phyloP scores from a whole-genome alignment of 2,329 filamentous ascomycete species.

The Tetracladium maxilliforme region DNA sequence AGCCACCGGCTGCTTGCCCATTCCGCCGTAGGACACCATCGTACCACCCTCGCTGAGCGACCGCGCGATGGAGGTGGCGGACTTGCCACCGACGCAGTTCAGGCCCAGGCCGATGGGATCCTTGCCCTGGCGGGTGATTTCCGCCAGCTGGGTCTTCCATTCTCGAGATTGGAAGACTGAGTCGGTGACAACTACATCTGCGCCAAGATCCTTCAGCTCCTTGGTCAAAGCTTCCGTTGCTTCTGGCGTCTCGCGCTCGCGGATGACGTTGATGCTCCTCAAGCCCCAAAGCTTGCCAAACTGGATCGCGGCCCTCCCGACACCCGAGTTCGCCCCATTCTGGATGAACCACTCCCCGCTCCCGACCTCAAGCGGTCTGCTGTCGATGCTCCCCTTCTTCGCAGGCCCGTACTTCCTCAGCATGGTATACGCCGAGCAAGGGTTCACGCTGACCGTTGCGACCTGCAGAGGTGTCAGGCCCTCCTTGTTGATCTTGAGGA shows the following conservation, averaged over 20 bases:
- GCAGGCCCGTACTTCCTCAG: conserved; percentile 58
- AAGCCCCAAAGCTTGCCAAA: conserved; percentile 75
- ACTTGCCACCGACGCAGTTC: conserved; percentile 89
- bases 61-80: conserved; percentile 65
- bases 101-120: conserved; percentile 65
- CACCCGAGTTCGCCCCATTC: conserved; percentile 90
- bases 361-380: conserved; percentile 31
- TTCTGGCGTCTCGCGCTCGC: conserved; percentile 49
- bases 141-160: conserved; percentile 34
- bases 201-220: conserved; percentile 44
- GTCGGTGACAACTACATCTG: conserved; percentile 32
- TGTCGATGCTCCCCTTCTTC: conserved; percentile 28
- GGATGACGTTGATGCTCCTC: conserved; percentile 78
- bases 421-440: conserved; percentile 89
- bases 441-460: conserved; percentile 83
- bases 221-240: conserved; percentile 50
- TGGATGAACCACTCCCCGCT: conserved; percentile 93
- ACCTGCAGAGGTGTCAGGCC: conserved; percentile 64
- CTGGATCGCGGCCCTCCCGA: conserved; percentile 85
- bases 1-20: conserved; percentile 75
- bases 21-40: conserved; percentile 89
- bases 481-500: conserved; percentile 57
- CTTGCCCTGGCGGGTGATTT: conserved; percentile 52
- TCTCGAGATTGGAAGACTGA: conserved; percentile 25
- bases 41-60: conserved; percentile 52